Evolutionary conservation across 2,329 filamentous ascomycete species (phyloP).

Genomic region (Neodidymelliopsis sp.): DNA sequence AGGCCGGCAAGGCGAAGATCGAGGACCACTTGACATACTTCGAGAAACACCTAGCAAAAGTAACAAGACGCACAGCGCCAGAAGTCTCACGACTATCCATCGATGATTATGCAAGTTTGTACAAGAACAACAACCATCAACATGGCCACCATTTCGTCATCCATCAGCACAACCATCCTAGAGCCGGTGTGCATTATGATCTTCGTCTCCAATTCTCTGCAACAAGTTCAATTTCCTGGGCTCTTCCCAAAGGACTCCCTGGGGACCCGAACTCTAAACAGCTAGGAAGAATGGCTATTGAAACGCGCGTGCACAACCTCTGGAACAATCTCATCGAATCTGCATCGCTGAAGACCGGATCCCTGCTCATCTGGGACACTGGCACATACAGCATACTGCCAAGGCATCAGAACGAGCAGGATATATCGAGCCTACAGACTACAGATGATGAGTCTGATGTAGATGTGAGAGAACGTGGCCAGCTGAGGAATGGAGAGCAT

Average conservation of each 20-base stretch:
- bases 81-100: conserved; percentile 50
- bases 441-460: conserved; percentile 30
- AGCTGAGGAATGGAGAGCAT: neutral
- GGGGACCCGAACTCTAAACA: conserved; percentile 52
- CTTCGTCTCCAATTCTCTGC: conserved; percentile 73
- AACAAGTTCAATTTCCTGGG: conserved; percentile 69
- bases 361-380: conserved; percentile 56
- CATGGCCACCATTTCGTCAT: conserved; percentile 67
- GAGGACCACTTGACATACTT: conserved; percentile 59
- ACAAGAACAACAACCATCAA: conserved; percentile 55
- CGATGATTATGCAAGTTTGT: conserved; percentile 54
- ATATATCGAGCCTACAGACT: conserved; percentile 37
- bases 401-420: conserved; percentile 18
- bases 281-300: conserved; percentile 53
- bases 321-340: conserved; percentile 57
- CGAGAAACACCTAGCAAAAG: conserved; percentile 50
- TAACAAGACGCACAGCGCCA: conserved; percentile 27
- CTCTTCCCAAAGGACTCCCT: conserved; percentile 54
- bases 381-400: conserved; percentile 53
- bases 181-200: conserved; percentile 74
- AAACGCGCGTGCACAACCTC: conserved; percentile 55
- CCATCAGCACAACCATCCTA: conserved; percentile 76
- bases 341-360: conserved; percentile 53
- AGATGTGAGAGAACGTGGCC: neutral
- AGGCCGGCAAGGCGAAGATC: conserved; percentile 60